Evolutionary conservation across 805 yeast genomes (phyloP), one percentile per base, ranked within the genome.

Genomic region (Isabelozyma rhagii): DNA sequence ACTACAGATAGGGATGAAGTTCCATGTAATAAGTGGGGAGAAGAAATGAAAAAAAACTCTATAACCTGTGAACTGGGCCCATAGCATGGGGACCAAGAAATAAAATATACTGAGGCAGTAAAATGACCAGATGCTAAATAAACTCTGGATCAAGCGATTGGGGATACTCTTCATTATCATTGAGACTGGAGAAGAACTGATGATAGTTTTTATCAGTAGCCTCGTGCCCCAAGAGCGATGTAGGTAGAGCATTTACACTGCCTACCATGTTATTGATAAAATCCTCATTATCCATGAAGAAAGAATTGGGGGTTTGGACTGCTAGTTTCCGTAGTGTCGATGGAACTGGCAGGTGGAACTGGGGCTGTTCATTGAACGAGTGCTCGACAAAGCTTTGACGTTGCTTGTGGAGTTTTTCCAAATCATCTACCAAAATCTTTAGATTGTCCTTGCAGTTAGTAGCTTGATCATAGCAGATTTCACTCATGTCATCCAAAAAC

Each of bases 261-360:
- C 51, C 51, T 15, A 46, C 49, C 49, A 49, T 41, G n/a, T 11
- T 13, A 41, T 44, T 48, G 14, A 48, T 28, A 18, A 48, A 48
- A 9, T 44, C 47, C 8, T 18, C 41, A 41, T 48, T 44, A 13
- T 44, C 47, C 21, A 44, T 34, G 11, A 39, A 17, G 15, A 18
- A 18, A 4, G 41, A 18, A 11, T 39, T 39, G 25, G 18, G 41
- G 8, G 41, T 15, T 10, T 17, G 41, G 6, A 39, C 41, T 6
- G 14, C 14, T 18, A 39, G 18, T 10, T 15, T 18, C 11, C 18
- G 11, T 9, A 11, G 25, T 5, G 41, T 9, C 8, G 9, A 15
- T 9, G 41, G 25, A 14, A 14, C 9, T 7, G 41, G 41, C 41
- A 18, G 5, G 11, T 9, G 11, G 41, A 18, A 14, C 14, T 39